Percentiles rank a stretch among this genome's conserved stretches.
These are phyloP conservation scores for Cladosporium sp. DNA, from an alignment of 2,329 filamentous ascomycete genomes.

Conservation along the genomic window DNA sequence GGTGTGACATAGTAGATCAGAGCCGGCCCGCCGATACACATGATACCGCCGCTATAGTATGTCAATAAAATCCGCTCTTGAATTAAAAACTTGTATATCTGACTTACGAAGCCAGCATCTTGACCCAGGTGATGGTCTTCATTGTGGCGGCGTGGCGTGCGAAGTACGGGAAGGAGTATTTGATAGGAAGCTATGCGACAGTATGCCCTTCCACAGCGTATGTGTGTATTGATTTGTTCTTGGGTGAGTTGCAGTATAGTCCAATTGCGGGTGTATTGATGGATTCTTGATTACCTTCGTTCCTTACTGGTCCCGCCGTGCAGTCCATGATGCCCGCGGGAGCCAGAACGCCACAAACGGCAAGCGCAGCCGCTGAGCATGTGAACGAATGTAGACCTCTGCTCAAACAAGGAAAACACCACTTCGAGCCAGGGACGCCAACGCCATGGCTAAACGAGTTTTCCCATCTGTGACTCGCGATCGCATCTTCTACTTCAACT, in stretches of 20 bases:
- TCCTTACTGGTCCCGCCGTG: not conserved
- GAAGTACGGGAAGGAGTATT: not conserved
- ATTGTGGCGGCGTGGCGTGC: constrained; percentile 37
- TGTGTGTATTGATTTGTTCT: not conserved
- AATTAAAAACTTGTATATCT: not conserved
- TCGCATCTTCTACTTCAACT: constrained; percentile 25
- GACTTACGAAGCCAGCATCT: constrained; percentile 68
- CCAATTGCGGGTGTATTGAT: not conserved
- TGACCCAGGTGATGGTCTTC: constrained; percentile 56
- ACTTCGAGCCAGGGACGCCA: not conserved
- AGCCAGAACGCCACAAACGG: constrained; percentile 11
- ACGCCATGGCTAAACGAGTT: not conserved
- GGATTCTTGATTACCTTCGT: constrained; percentile 5
- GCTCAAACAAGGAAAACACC: not conserved
- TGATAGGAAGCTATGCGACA: not conserved
- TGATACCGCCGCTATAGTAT: constrained; percentile 60
- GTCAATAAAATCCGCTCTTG: not conserved
- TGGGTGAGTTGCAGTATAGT: not conserved
- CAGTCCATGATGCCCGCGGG: constrained; percentile 17
- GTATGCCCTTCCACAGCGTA: not conserved
- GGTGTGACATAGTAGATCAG: constrained; percentile 78
- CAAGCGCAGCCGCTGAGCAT: constrained; percentile 10
- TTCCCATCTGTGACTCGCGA: not conserved
- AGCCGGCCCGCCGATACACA: constrained; percentile 82
- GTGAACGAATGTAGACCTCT: not conserved